phyloP scores from a whole-genome alignment of 2,329 filamentous ascomycete genomes.

The Colletotrichum camelliae region DNA sequence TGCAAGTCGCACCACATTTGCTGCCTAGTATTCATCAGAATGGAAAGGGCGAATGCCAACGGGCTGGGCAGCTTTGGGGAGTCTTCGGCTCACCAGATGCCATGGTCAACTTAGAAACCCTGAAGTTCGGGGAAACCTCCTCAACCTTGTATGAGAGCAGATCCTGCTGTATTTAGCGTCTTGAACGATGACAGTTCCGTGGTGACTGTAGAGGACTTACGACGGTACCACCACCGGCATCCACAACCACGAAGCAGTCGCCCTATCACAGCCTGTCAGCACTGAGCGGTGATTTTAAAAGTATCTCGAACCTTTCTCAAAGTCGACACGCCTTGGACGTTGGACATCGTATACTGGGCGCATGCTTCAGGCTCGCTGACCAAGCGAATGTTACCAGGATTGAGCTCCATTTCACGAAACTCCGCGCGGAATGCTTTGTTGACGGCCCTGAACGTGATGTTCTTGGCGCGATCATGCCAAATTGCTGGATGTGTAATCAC shows the following conservation, averaged over 20 bases:
- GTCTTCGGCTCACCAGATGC: background rate
- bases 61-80: too few relatives aligned
- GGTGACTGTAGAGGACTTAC: background rate
- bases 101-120: slow-evolving; percentile 20
- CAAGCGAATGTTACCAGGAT: slow-evolving; percentile 14
- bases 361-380: slow-evolving; percentile 29
- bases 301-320: background rate
- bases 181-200: background rate
- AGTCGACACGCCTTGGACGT: slow-evolving; percentile 3
- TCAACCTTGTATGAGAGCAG: slow-evolving; percentile 30
- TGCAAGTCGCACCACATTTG: slow-evolving; percentile 12
- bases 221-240: slow-evolving; percentile 37
- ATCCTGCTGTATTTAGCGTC: slow-evolving; percentile 19
- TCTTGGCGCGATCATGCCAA: slow-evolving; percentile 25
- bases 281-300: too few relatives aligned
- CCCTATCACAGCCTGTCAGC: background rate
- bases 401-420: background rate
- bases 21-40: background rate
- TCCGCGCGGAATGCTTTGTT: slow-evolving; percentile 1
- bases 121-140: slow-evolving; percentile 19
- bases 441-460: slow-evolving; percentile 18
- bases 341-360: slow-evolving; percentile 26
- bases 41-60: background rate
- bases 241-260: slow-evolving; percentile 35
- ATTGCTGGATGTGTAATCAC: slow-evolving; percentile 10